Conservation (phyloP, 768 basidiomycete genomes). For the Tricholoma saponaceum region DNA sequence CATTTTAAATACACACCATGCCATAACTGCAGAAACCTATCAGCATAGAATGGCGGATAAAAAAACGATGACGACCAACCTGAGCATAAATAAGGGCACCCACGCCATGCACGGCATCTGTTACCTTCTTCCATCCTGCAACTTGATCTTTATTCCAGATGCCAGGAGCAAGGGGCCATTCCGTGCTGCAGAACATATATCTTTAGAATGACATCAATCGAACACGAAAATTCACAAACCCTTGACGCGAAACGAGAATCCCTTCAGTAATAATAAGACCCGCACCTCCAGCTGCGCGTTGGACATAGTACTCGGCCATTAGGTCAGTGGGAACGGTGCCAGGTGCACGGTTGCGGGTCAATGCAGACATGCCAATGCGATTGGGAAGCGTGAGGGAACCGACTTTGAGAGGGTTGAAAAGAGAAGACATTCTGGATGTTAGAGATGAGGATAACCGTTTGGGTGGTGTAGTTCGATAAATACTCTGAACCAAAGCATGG, state of each 20-base stretch:
- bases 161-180: slow-evolving; percentile 42
- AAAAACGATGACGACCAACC: slow-evolving; percentile 14
- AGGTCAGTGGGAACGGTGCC: slow-evolving; percentile 29
- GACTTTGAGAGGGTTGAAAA: slow-evolving; percentile 26
- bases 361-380: slow-evolving; percentile 28
- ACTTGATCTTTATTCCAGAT: slow-evolving; percentile 44
- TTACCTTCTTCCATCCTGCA: slow-evolving; percentile 41
- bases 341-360: slow-evolving; percentile 33
- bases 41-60: not conserved
- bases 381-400: slow-evolving; percentile 30
- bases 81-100: slow-evolving; percentile 44
- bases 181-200: slow-evolving; percentile 27
- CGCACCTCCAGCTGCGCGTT: slow-evolving; percentile 32
- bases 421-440: slow-evolving; percentile 1
- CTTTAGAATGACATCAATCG: not conserved
- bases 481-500: not conserved
- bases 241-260: slow-evolving; percentile 36
- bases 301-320: slow-evolving; percentile 34
- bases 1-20: slow-evolving; percentile 25
- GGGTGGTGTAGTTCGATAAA: no score
- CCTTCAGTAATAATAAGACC: slow-evolving; percentile 36
- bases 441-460: not conserved
- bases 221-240: slow-evolving; percentile 20
- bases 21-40: slow-evolving; percentile 28
- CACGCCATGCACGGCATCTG: slow-evolving; percentile 41